Base-by-base conservation (phyloP, 371 early-diverging fungal species). In the Encephalitozoon intestinalis region DNA sequence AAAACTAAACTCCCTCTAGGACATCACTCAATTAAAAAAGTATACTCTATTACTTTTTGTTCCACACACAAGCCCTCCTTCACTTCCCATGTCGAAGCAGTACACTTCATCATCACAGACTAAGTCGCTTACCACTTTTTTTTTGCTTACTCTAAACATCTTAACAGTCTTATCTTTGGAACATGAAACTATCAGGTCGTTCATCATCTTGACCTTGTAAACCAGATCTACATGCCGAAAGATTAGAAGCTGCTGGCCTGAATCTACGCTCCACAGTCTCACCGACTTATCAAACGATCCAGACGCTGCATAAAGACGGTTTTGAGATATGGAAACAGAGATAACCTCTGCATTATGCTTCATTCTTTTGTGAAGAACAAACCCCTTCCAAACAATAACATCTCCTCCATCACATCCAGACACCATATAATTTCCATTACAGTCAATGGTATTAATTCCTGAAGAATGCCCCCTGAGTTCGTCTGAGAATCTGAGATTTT, bases 321-420 rank as follows among this genome's bases (percentile, higher is more conserved):
- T 93, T 2, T 93, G 93, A 2, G 94, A 88, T 30, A 96, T 87
- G 31, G 90, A 88, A 30, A 98, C 87, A 1, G 92, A 87, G 80
- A 96, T 94, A 81, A 98, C 93, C 81, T 95, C 95, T 85, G 93
- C 94, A 34, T 93, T 95, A 84, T 98, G 98, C 40, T 74, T 73
- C 0, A 93, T 94, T 89, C 90, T 83, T 92, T 88, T 23, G 93
- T 95, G 79, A 88, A 94, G 37, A 87, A 81, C 0, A 93, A 86
- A 67, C 87, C 88, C 51, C 44, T 89, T 87, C 84, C 84, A 63
- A 8, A 92, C 85, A 63, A 90, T 89, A 81, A 95, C 89, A 23
- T 81, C 73, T 21, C 77, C 73, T 53, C 69, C 74, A 53, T 78
- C 77, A 6, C 69, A 67, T 3, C 65, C 79, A 58, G 71, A 66